Evolutionary conservation across 345 rosid genomes (phyloP).

Genomic region (Hibiscus trionum): DNA sequence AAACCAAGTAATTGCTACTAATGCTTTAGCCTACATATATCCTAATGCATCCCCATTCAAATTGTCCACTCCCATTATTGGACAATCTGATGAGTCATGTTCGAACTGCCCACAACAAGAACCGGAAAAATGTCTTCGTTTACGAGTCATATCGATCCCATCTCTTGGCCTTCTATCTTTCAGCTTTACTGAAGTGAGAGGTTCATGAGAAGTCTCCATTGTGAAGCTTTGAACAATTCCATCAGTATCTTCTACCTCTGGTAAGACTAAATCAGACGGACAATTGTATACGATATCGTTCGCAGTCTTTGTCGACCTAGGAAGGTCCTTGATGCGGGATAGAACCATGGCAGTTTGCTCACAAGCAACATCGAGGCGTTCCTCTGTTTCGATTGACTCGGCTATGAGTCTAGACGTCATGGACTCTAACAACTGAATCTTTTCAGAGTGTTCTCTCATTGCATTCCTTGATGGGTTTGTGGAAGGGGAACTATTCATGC

Average conservation of each 20-base stretch:
- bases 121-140: conserved; percentile 34
- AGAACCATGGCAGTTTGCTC: conserved; percentile 36
- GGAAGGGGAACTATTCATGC: conserved; percentile 13
- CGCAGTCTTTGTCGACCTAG: conserved; percentile 20
- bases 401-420: conserved; percentile 38
- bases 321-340: conserved; percentile 34
- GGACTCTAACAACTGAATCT: conserved; percentile 41
- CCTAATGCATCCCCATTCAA: conserved; percentile 22
- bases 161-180: conserved; percentile 45
- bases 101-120: conserved; percentile 44
- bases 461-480: conserved; percentile 13
- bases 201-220: conserved; percentile 27
- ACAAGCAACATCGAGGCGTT: conserved; percentile 48
- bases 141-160: conserved; percentile 28
- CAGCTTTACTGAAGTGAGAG: conserved; percentile 30
- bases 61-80: conserved; percentile 30
- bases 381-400: conserved; percentile 44
- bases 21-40: conserved; percentile 17
- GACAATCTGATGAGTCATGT: conserved; percentile 43
- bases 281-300: conserved; percentile 28
- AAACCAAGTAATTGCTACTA: neutral
- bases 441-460: conserved; percentile 24
- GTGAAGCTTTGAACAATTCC: conserved; percentile 34
- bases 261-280: conserved; percentile 41
- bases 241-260: conserved; percentile 40